Evolutionary conservation across 192 early-diverging fungal genomes (phyloP), one percentile per base, ranked within the genome.

Genomic region (Coemansia sp.): DNA sequence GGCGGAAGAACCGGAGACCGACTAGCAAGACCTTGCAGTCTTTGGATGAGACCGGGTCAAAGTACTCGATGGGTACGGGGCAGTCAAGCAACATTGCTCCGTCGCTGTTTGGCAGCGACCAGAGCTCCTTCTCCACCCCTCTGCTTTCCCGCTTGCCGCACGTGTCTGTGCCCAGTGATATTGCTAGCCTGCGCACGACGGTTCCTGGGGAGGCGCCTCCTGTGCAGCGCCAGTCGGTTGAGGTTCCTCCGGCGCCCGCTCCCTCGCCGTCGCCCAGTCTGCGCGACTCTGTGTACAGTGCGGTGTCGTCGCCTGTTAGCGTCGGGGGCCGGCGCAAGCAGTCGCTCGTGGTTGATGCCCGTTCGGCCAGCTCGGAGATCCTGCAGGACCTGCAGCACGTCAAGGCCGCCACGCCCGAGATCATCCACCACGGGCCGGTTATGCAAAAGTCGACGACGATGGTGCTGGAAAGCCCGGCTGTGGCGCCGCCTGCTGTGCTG

Each of bases 61-160:
- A 76, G 66, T 58, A 72, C 55, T 75, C 78, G 33, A 53, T 33
- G 11, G 73, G 38, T 52, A 75, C 73, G 1, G 66, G 50, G 34
- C 73, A 70, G 65, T 82, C 79, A 20, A 82, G 79, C 75, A 82
- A 82, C 62, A 56, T 73, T 12, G 61, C 74, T 34, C 79, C 79
- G 23, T 82, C 79, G 61, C 70, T 82, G 48, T 82, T 68, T 64
- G 79, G 79, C 64, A 73, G 70, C 65, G 79, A 82, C 70, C 72
- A 75, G 43, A 82, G 79, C 53, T 45, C 56, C 2, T 82, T 82
- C 55, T 66, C 56, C 62, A 76, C 79, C 34, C 79, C 79, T 14
- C 58, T 82, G 60, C 65, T 82, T 2, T 65, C 74, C 2, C 56
- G 67, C 2, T 64, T 82, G 31, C 79, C 79, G 13, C 64, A 58